A percentile compares a stretch with the other conserved stretches of the same genome.
Evolutionary conservation across 2,329 filamentous ascomycete genomes (phyloP).

Genomic region (Epicoccum nigrum): DNA sequence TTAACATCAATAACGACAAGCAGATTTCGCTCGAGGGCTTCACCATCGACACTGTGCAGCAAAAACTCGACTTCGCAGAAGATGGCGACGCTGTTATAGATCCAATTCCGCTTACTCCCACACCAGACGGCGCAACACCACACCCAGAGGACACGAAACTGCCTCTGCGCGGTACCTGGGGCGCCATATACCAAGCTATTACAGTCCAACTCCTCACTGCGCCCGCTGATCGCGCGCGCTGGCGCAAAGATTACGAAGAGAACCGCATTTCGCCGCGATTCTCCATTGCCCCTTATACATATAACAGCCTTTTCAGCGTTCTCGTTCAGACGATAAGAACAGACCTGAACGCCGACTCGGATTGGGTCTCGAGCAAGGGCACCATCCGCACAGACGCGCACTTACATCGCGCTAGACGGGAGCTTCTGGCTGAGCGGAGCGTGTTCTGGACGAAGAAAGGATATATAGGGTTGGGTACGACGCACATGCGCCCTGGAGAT

Average conservation of each 20-base stretch:
- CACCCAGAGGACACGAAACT: not conserved
- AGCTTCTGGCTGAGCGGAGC: constrained; percentile 4
- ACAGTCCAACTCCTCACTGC: not conserved
- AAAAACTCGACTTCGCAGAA: constrained; percentile 6
- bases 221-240: not conserved
- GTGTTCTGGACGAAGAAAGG: constrained; percentile 9
- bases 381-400: constrained; percentile 12
- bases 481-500: constrained; percentile 6
- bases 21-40: constrained; percentile 5
- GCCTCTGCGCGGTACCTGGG: constrained; percentile 13
- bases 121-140: too few relatives aligned
- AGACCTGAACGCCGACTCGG: constrained; percentile 5
- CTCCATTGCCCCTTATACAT: constrained; percentile 1
- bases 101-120: not conserved
- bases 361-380: constrained; percentile 12
- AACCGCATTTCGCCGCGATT: constrained; percentile 7
- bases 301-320: constrained; percentile 11
- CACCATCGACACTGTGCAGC: constrained; percentile 2
- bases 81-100: not conserved
- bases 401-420: constrained; percentile 6
- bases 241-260: constrained; percentile 13
- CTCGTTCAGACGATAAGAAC: constrained; percentile 7
- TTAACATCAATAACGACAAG: not conserved
- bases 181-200: constrained; percentile 12
- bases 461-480: constrained; percentile 10